Conservation (phyloP, 2,329 filamentous ascomycete species). For the Aspergillus floridensis region DNA sequence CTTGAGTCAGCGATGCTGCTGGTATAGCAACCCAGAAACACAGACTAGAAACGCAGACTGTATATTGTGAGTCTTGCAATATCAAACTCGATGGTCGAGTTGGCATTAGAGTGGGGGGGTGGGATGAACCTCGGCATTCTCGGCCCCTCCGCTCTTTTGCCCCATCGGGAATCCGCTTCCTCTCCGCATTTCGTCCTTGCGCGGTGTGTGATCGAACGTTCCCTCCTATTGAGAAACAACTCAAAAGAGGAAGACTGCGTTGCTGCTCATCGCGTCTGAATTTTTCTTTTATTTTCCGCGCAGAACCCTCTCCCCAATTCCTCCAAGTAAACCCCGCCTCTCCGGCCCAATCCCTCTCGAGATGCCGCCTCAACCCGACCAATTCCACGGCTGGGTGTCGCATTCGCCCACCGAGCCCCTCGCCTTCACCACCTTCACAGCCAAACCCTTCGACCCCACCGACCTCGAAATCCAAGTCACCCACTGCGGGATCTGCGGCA, state of each 20-base stretch:
- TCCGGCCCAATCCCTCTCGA: not conserved
- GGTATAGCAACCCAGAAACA: not conserved
- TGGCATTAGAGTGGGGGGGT: not conserved
- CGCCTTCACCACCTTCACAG: slow-evolving; percentile 36
- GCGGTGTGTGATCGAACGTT: too few species aligned
- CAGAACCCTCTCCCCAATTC: not conserved
- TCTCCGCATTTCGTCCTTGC: not conserved
- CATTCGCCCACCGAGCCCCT: slow-evolving; percentile 33
- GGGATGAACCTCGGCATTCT: not conserved
- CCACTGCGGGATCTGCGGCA: slow-evolving; percentile 66
- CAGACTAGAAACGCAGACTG: too few species aligned
- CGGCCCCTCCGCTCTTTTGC: not conserved
- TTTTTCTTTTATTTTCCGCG: too few species aligned
- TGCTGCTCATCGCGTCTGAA: too few species aligned
- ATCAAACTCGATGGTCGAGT: too few species aligned
- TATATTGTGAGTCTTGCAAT: too few species aligned
- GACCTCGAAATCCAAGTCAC: slow-evolving; percentile 66
- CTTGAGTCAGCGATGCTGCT: too few species aligned
- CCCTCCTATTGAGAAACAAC: not conserved
- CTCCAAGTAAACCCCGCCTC: not conserved
- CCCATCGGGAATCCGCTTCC: not conserved
- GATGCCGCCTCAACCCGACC: slow-evolving; percentile 15
- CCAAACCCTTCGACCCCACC: slow-evolving; percentile 53
- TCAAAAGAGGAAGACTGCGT: not conserved
- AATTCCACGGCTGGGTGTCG: slow-evolving; percentile 43